A percentile compares a stretch with the other conserved stretches of the same genome.
phyloP scores from a whole-genome alignment of 1,139 yeast species.

The Lodderomyces oxycetoniae region DNA sequence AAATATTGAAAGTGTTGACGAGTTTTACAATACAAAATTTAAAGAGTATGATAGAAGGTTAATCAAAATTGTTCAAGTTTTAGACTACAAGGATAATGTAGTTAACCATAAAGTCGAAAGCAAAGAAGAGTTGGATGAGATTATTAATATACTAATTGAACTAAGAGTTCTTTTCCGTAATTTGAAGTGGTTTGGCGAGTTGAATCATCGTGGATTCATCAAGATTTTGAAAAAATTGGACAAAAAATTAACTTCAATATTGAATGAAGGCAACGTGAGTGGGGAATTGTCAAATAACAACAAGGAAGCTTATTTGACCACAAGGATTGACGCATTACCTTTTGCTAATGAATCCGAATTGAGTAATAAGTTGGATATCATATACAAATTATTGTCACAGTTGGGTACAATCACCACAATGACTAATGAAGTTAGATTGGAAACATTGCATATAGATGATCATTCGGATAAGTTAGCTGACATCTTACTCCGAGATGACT shows the following conservation, averaged over 20 bases:
- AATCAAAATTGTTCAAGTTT: constrained; percentile 38
- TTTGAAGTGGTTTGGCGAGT: constrained; percentile 89
- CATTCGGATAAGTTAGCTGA: constrained; percentile 14
- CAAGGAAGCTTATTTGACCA: constrained; percentile 60
- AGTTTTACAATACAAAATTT: constrained; percentile 68
- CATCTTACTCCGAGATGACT: constrained; percentile 45
- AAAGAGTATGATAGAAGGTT: constrained; percentile 71
- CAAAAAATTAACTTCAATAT: constrained; percentile 53
- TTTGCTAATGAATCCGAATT: constrained; percentile 71
- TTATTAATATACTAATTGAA: constrained; percentile 70
- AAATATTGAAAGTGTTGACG: constrained; percentile 76
- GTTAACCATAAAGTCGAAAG: constrained; percentile 33
- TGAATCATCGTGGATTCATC: constrained; percentile 84
- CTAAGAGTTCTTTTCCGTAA: constrained; percentile 74
- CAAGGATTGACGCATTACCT: constrained; percentile 70
- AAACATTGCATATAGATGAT: constrained; percentile 4
- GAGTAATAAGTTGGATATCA: constrained; percentile 46
- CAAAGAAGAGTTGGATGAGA: constrained; percentile 71
- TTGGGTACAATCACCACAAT: constrained; percentile 14
- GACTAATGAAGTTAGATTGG: constrained; percentile 13
- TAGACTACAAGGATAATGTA: constrained; percentile 25
- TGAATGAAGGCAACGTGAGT: constrained; percentile 11
- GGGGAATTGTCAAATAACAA: constrained; percentile 49
- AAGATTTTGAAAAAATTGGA: constrained; percentile 90
- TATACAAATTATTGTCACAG: constrained; percentile 50